These are phyloP conservation scores for Miscanthus lutarioriparius DNA, from an alignment of 176 grass and related monocot genomes.

Conservation along the genomic window DNA sequence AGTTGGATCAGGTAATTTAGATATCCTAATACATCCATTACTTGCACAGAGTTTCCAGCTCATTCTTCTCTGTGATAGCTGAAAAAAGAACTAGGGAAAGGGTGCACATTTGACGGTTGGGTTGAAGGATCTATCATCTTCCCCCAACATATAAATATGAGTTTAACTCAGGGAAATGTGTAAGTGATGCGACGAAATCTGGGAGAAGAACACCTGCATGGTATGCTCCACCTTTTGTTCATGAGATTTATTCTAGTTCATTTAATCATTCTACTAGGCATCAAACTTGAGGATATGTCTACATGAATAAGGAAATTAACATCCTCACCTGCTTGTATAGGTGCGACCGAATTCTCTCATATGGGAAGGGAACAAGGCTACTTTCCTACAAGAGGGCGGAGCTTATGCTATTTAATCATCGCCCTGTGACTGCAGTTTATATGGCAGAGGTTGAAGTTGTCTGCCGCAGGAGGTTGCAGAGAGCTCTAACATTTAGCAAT, in stretches of 20 bases:
- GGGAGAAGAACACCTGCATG: slow-evolving; percentile 88
- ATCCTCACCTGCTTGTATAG: slow-evolving; percentile 37
- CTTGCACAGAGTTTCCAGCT: slow-evolving; percentile 25
- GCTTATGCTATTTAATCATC: slow-evolving; percentile 73
- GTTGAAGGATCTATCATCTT: slow-evolving; percentile 68
- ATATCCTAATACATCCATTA: slow-evolving; percentile 15
- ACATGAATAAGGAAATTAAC: background rate
- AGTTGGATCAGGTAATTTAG: slow-evolving; percentile 70
- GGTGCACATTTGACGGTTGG: slow-evolving; percentile 70
- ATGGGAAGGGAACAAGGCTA: slow-evolving; percentile 71
- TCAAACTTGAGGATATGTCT: background rate
- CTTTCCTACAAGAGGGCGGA: slow-evolving; percentile 59
- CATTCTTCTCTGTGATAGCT: slow-evolving; percentile 44
- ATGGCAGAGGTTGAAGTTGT: slow-evolving; percentile 72
- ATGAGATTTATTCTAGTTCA: slow-evolving; percentile 15
- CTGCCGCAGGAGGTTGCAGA: slow-evolving; percentile 53
- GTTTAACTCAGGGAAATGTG: slow-evolving; percentile 70
- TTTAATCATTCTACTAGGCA: background rate
- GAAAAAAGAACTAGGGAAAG: slow-evolving; percentile 64
- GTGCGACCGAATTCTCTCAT: slow-evolving; percentile 84
- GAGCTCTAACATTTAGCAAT: slow-evolving; percentile 69
- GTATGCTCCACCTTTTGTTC: slow-evolving; percentile 42
- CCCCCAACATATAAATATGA: slow-evolving; percentile 88
- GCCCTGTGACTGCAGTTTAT: slow-evolving; percentile 66
- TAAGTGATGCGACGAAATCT: slow-evolving; percentile 44